Base-by-base conservation (phyloP, 116 monocot genomes). In the Phalaenopsis hybrid region DNA sequence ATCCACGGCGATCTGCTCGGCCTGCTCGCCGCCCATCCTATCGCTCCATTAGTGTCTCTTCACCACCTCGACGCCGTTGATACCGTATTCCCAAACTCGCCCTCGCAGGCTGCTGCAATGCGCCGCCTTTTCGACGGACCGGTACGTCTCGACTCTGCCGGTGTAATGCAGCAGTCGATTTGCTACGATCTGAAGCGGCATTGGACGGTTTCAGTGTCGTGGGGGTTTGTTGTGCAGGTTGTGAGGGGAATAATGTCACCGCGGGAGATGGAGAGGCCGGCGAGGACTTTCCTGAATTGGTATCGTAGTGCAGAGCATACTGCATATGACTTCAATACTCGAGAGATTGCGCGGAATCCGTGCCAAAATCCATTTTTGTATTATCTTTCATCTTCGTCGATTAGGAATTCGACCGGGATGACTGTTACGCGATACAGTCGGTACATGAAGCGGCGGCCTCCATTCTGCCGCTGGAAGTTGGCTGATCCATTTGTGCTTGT, bases 31-130 rank as follows among this genome's bases (percentile, higher is more conserved):
- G 89, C 95, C 10, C 98, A 98, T 68, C 95, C 98, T 9, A 86
- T 94, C 10, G 86, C 87, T 1, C 98, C 95, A 3, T 86, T 95
- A 20, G 84, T 98, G 45, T 75, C 92, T 3, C 86, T 99, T 41
- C 98, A 99, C 85, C 98, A 99, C 81, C 89, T 99, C 12, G 98
- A 99, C 80, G 86, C 93, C 31, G 90, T 93, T 6, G 78, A 90
- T 51, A 89, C 98, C 37, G 83, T 99, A 48, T 88, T 99, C 45
- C 93, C 98, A 1, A 18, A 43, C 3, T 51, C 76, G 28, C 43
- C 49, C 11, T 80, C 86, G 11, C 80, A 88, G 23, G 51, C 83
- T 0, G 84, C 17, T 2, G 91, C 90, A 9, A 17, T 99, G 44
- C 57, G 55, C 21, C 79, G 79, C 77, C 83, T 99, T 8, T 88